These are phyloP conservation scores for Fusarium sp. DNA, from an alignment of 2,329 filamentous ascomycete genomes.

Conservation along the genomic window DNA sequence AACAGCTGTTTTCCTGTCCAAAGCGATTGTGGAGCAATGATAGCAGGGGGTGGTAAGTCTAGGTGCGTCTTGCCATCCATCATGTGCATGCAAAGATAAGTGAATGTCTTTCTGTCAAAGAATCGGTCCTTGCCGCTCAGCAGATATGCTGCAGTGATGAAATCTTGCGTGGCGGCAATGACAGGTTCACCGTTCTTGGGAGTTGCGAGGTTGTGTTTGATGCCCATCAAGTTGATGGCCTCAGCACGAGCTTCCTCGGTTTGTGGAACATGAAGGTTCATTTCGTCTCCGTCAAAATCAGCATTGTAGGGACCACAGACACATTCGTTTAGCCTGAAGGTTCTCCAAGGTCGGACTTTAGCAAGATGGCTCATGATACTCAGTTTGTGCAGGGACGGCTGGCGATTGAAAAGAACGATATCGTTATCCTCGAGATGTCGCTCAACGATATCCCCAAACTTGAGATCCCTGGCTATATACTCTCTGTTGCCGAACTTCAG, in stretches of 20 bases:
- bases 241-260: slow-evolving; percentile 96
- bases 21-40: slow-evolving; percentile 84
- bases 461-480: slow-evolving; percentile 77
- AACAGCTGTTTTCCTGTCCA: slow-evolving; percentile 99
- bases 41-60: slow-evolving; percentile 86
- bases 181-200: slow-evolving; percentile 98
- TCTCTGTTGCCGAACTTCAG: slow-evolving; percentile 80
- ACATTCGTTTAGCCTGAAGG: slow-evolving; percentile 97
- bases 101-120: slow-evolving; percentile 88
- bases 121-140: slow-evolving; percentile 94
- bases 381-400: slow-evolving; percentile 96
- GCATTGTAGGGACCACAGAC: slow-evolving; percentile 98
- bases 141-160: slow-evolving; percentile 94
- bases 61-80: slow-evolving; percentile 81
- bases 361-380: slow-evolving; percentile 97
- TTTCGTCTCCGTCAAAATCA: slow-evolving; percentile 98
- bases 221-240: slow-evolving; percentile 96
- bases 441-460: slow-evolving; percentile 89
- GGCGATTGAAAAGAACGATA: slow-evolving; percentile 96
- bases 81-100: slow-evolving; percentile 94
- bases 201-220: slow-evolving; percentile 94
- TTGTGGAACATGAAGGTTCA: slow-evolving; percentile 98
- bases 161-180: slow-evolving; percentile 99
- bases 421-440: slow-evolving; percentile 95
- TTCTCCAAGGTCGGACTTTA: slow-evolving; percentile 94